These are phyloP conservation scores for Arthrobotrys musiformis DNA, from an alignment of 2,329 filamentous ascomycete species.

Conservation along the genomic window DNA sequence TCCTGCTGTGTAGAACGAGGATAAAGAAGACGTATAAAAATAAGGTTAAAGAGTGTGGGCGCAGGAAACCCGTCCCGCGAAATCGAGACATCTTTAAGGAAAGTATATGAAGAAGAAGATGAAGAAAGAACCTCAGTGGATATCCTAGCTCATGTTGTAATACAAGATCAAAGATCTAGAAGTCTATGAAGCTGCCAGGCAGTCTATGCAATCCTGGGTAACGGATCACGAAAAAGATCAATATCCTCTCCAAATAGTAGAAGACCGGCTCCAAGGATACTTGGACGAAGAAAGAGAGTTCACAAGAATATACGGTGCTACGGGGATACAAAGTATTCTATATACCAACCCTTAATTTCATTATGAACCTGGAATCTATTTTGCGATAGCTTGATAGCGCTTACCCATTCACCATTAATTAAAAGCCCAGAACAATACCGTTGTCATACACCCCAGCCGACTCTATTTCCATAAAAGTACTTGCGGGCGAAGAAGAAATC, in stretches of 20 bases:
- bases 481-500: neutral
- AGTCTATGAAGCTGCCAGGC: neutral
- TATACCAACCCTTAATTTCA: neutral
- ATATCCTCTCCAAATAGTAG: neutral
- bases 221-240: neutral
- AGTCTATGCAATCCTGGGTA: neutral
- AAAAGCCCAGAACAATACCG: neutral
- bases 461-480: neutral
- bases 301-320: neutral
- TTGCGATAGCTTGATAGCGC: neutral
- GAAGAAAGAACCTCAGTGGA: neutral
- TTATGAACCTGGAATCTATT: neutral
- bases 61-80: conserved; percentile 24
- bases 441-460: neutral
- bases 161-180: neutral
- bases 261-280: conserved; percentile 10
- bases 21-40: neutral
- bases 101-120: neutral
- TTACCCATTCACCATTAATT: conserved; percentile 2
- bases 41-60: neutral
- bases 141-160: conserved; percentile 2
- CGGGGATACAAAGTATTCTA: neutral
- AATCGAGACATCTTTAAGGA: conserved; percentile 14
- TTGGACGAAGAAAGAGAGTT: neutral
- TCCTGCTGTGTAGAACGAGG: neutral